Evolutionary conservation across 2,329 filamentous ascomycete species (phyloP), one percentile per base, ranked within the genome.

Genomic region (Monilinia laxa): DNA sequence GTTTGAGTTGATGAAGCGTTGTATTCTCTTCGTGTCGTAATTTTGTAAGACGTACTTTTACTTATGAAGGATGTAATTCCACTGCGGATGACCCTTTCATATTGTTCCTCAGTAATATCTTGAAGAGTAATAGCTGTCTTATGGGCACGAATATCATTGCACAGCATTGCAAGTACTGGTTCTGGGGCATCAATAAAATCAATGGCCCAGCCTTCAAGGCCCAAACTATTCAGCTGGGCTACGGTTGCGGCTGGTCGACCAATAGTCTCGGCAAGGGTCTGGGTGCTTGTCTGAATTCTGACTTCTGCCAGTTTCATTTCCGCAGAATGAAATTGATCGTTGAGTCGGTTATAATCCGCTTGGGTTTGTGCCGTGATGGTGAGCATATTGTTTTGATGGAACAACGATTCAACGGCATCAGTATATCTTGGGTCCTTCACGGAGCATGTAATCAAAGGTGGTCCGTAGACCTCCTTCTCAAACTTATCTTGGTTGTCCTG

Each of bases 91-190:
- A 97, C 80, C n/a, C 77, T 79, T n/a, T 89, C 81, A 73, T 89
- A 92, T 71, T 92, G 87, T 51, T 84, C 81, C 42, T 91, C 85
- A 2, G 78, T 85, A 45, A 93, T 86, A 12, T 91, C 86, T 6
- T 76, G 77, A 18, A 87, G 79, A 20, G 85, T 82, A 55, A 94
- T 84, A 0, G 87, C 92, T 7, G 89, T 88, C 35, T 81, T 80
- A 72, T 96, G 87, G 9, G 97, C 78, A 64, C 81, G 84, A 67
- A 84, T 86, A 71, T 91, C 89, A 16, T 87, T 84, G 77, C 93
- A 97, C 28, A 99, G 84, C 90, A 96, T 95, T 9, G 92, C 90
- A 45, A 98, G 80, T 1, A 99, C 91, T 1, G 91, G 85, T 1
- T 89, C 87, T 0, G 96, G 96, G 0, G 94, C 95, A 45, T 88